phyloP scores from a whole-genome alignment of 768 basidiomycete genomes.

The Plicaturopsis crispa region DNA sequence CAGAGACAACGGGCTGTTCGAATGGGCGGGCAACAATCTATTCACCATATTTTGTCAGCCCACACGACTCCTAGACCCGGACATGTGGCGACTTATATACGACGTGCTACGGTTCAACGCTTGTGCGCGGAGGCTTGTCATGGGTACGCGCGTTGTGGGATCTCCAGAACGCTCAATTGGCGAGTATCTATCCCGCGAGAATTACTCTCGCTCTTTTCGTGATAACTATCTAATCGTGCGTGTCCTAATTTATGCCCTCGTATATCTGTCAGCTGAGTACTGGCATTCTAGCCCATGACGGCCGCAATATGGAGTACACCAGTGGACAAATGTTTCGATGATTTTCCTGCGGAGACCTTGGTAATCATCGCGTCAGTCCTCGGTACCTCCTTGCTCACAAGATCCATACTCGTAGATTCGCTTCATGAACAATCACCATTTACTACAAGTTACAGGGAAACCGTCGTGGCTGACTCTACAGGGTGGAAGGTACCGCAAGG shows the following conservation, averaged over 20 bases:
- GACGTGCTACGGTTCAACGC: constrained; percentile 70
- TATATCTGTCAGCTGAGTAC: constrained; percentile 2
- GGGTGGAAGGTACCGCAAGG: constrained; percentile 60
- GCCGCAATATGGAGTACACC: constrained; percentile 78
- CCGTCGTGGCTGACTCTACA: constrained; percentile 68
- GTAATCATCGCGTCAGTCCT: constrained; percentile 17
- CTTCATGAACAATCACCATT: constrained; percentile 69
- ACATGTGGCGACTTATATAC: constrained; percentile 68
- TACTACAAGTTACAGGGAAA: constrained; percentile 63
- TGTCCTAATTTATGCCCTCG: constrained; percentile 1
- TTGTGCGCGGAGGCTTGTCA: constrained; percentile 45
- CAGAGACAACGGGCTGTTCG: constrained; percentile 57
- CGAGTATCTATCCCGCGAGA: constrained; percentile 44
- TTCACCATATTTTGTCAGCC: constrained; percentile 62
- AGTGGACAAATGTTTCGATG: constrained; percentile 57
- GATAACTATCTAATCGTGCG: constrained; percentile 72
- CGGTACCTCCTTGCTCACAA: background rate
- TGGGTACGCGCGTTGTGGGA: constrained; percentile 9
- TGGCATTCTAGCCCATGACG: constrained; percentile 53
- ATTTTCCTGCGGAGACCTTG: constrained; percentile 66
- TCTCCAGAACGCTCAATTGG: constrained; percentile 32
- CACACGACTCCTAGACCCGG: constrained; percentile 48
- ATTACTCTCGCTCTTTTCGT: constrained; percentile 47
- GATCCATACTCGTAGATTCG: constrained; percentile 37
- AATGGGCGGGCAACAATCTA: constrained; percentile 69